Conservation (phyloP, 345 rosid species). For the Lepidium sativum region DNA sequence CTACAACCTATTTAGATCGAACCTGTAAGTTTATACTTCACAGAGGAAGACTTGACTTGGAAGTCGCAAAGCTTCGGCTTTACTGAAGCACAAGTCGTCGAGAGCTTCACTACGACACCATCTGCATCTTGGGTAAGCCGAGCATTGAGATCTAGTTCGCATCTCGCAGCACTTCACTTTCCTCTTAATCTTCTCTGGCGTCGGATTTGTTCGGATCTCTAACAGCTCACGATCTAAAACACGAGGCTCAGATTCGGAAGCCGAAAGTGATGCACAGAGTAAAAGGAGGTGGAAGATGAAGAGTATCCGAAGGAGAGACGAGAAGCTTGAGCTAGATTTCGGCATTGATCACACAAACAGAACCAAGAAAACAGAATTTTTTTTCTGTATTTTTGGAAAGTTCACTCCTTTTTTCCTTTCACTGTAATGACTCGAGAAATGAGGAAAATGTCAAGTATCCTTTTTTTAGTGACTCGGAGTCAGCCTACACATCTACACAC, state of each 20-base stretch:
- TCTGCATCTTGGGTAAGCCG: slow-evolving; percentile 42
- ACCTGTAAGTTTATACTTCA: slow-evolving; percentile 20
- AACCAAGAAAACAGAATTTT: not conserved
- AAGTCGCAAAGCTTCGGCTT: slow-evolving; percentile 57
- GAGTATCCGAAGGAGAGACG: not conserved
- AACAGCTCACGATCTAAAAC: slow-evolving; percentile 31
- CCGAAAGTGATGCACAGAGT: slow-evolving; percentile 10
- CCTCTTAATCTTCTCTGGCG: slow-evolving; percentile 18
- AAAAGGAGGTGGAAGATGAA: slow-evolving; percentile 14
- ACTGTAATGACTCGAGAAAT: slow-evolving; percentile 9
- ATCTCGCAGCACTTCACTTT: slow-evolving; percentile 47
- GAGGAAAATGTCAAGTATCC: not conserved
- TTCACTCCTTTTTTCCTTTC: not conserved
- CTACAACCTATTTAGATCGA: not conserved
- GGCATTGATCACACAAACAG: slow-evolving; percentile 14
- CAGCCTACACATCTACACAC: not conserved
- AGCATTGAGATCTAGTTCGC: slow-evolving; percentile 55
- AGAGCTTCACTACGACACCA: slow-evolving; percentile 83
- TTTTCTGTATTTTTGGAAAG: slow-evolving; percentile 8
- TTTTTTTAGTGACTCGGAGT: too few relatives aligned
- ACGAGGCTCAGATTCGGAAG: slow-evolving; percentile 5
- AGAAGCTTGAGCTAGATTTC: slow-evolving; percentile 21
- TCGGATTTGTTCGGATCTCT: slow-evolving; percentile 25
- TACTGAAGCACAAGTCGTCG: slow-evolving; percentile 63
- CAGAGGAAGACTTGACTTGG: slow-evolving; percentile 71